Evolutionary conservation across 768 basidiomycete genomes (phyloP).

Genomic region (Boletales sp.): DNA sequence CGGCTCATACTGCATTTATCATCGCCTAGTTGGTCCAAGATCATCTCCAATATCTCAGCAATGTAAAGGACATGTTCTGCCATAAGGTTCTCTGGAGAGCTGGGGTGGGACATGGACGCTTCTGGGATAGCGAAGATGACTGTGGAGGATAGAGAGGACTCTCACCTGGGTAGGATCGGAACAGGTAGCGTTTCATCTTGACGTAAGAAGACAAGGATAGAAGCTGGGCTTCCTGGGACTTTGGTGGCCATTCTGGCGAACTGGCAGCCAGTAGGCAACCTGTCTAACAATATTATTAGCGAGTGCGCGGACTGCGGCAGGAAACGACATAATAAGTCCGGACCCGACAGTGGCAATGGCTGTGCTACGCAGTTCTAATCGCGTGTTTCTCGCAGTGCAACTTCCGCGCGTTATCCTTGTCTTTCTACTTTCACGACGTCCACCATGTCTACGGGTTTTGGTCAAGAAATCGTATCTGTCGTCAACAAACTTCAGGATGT

Average conservation of each 20-base stretch:
- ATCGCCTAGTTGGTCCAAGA: slow-evolving; percentile 17
- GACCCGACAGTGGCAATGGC: slow-evolving; percentile 18
- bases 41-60: slow-evolving; percentile 20
- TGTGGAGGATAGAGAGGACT: background rate
- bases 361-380: slow-evolving; percentile 18
- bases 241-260: background rate
- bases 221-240: background rate
- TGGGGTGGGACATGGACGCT: background rate
- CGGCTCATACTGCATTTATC: slow-evolving; percentile 14
- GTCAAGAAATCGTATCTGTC: slow-evolving; percentile 74
- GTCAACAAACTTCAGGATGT: slow-evolving; percentile 92
- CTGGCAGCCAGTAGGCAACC: background rate
- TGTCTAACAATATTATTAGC: background rate
- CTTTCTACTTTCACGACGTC: slow-evolving; percentile 15
- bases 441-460: slow-evolving; percentile 58
- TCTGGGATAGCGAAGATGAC: slow-evolving; percentile 3
- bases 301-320: background rate
- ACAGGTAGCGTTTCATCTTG: background rate
- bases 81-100: background rate
- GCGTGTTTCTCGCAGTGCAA: slow-evolving; percentile 22
- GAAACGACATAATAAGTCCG: background rate
- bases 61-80: slow-evolving; percentile 14
- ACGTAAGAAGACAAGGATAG: slow-evolving; percentile 9
- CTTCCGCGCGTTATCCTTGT: slow-evolving; percentile 8
- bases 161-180: background rate